phyloP scores from a whole-genome alignment of 2,329 filamentous ascomycete genomes.

The Cercospora nicotianae region DNA sequence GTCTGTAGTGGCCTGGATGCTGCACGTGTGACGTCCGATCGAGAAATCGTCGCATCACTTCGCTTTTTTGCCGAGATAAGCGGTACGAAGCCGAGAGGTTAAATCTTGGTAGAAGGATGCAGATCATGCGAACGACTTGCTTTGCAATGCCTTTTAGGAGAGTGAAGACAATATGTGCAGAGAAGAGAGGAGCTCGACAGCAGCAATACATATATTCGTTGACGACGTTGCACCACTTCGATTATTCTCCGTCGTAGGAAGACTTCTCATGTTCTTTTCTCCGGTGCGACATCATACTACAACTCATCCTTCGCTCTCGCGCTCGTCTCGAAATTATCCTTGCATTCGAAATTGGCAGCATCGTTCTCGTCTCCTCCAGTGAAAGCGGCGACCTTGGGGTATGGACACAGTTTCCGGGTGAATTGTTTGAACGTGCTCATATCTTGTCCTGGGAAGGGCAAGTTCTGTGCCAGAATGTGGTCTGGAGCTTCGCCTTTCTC shows the following conservation, averaged over 20 bases:
- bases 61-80: background rate
- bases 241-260: background rate
- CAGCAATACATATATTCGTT: background rate
- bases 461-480: constrained; percentile 1
- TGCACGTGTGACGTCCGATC: constrained; percentile 10
- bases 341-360: constrained; percentile 26
- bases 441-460: constrained; percentile 15
- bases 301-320: constrained; percentile 18
- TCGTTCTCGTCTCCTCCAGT: constrained; percentile 22
- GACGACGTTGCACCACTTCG: background rate
- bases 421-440: constrained; percentile 6
- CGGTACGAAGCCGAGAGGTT: background rate
- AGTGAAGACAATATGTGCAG: background rate
- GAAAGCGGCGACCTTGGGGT: constrained; percentile 26
- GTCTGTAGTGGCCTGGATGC: constrained; percentile 7
- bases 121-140: background rate
- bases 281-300: background rate
- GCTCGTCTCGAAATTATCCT: constrained; percentile 12
- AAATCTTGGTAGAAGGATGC: background rate
- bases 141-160: background rate
- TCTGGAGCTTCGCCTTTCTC: constrained; percentile 32
- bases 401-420: constrained; percentile 26
- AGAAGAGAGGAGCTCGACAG: background rate
- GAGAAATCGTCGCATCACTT: background rate
- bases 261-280: background rate